These are phyloP conservation scores for Lecanosticta acicola DNA, from an alignment of 2,329 filamentous ascomycete genomes.

Conservation along the genomic window DNA sequence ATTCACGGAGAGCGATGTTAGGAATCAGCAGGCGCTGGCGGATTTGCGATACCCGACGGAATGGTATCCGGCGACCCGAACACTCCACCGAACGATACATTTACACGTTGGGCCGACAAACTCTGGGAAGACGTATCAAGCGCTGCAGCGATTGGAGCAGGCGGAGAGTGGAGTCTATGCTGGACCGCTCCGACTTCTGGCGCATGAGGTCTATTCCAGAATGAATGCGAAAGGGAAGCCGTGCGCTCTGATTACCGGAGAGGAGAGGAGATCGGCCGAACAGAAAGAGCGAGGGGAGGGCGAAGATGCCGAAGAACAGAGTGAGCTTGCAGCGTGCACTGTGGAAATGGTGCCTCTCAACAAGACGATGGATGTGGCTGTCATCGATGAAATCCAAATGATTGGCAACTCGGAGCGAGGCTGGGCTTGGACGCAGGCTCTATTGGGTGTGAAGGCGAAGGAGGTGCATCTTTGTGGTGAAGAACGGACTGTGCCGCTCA, in stretches of 20 bases:
- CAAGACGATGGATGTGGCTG: constrained; percentile 72
- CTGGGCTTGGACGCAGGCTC: constrained; percentile 89
- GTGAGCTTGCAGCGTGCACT: constrained; percentile 71
- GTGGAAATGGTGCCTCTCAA: constrained; percentile 77
- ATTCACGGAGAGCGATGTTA: constrained; percentile 53
- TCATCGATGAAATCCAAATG: constrained; percentile 99
- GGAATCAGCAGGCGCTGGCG: constrained; percentile 61
- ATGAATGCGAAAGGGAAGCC: constrained; percentile 69
- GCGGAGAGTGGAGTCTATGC: constrained; percentile 78
- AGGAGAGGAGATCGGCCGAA: constrained; percentile 68
- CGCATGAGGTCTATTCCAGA: constrained; percentile 90
- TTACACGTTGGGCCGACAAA: constrained; percentile 96
- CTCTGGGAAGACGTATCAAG: constrained; percentile 95
- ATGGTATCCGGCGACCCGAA: constrained; percentile 82
- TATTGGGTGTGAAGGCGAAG: constrained; percentile 78
- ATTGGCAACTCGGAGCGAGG: constrained; percentile 73
- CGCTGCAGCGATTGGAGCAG: constrained; percentile 74
- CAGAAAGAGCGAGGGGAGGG: constrained; percentile 1
- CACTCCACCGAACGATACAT: constrained; percentile 75
- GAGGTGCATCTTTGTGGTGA: constrained; percentile 95
- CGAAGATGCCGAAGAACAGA: constrained; percentile 46
- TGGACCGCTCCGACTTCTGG: constrained; percentile 79
- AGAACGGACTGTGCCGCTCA: constrained; percentile 70
- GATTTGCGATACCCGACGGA: constrained; percentile 85
- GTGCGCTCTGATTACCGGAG: constrained; percentile 82